Evolutionary conservation across 2,329 filamentous ascomycete species (phyloP).

Genomic region (Talaromyces sp.): DNA sequence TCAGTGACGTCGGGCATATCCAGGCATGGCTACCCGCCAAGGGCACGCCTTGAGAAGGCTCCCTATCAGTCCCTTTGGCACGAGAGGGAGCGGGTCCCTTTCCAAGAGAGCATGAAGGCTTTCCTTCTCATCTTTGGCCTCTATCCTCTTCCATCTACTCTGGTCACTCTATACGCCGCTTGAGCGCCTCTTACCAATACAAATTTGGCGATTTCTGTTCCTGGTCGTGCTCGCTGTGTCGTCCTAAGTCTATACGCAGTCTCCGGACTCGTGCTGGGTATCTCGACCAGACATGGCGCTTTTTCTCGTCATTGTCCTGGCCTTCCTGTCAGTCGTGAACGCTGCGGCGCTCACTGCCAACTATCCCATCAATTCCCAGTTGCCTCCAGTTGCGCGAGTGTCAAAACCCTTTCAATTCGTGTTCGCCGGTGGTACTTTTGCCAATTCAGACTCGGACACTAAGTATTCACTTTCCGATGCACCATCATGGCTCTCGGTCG

Average conservation of each 20-base stretch:
- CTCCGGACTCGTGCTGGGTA: slow-evolving; percentile 18
- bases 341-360: slow-evolving; percentile 45
- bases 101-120: slow-evolving; percentile 24
- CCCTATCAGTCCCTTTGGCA: slow-evolving; percentile 36
- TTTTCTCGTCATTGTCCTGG: slow-evolving; percentile 29
- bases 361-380: slow-evolving; percentile 82
- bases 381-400: slow-evolving; percentile 75
- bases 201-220: slow-evolving; percentile 4
- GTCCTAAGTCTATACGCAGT: slow-evolving; percentile 15
- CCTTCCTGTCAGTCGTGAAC: slow-evolving; percentile 31
- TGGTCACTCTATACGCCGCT: slow-evolving; percentile 8
- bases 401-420: slow-evolving; percentile 54
- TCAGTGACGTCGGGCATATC: slow-evolving; percentile 43
- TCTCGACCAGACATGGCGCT: slow-evolving; percentile 30
- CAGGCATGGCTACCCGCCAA: slow-evolving; percentile 42
- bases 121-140: slow-evolving; percentile 21
- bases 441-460: slow-evolving; percentile 57
- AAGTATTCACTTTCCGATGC: slow-evolving; percentile 67
- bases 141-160: slow-evolving; percentile 17
- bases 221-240: slow-evolving; percentile 19
- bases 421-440: slow-evolving; percentile 66
- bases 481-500: slow-evolving; percentile 75
- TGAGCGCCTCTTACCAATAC: slow-evolving; percentile 3
- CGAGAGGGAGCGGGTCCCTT: slow-evolving; percentile 26
- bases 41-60: slow-evolving; percentile 37